Evolutionary conservation across 352 stramenopile species (phyloP).

Genomic region (Phytophthora constricta): DNA sequence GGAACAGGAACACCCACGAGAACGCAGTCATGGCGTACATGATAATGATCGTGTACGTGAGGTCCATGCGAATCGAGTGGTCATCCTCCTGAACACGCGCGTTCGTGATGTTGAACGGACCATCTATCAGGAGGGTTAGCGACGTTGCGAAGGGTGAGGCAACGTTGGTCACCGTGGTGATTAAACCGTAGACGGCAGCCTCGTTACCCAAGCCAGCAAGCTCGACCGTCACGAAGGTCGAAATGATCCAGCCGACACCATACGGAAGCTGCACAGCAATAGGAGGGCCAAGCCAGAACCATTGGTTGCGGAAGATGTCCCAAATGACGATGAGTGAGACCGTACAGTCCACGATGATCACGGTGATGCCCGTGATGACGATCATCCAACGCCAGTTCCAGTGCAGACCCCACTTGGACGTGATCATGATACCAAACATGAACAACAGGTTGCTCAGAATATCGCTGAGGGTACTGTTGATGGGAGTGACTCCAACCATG

Average conservation of each 20-base stretch:
- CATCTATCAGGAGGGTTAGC: conserved; percentile 39
- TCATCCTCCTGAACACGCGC: conserved; percentile 45
- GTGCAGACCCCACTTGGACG: conserved; percentile 45
- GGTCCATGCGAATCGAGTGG: conserved; percentile 36
- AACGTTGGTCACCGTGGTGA: conserved; percentile 51
- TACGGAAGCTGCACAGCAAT: conserved; percentile 42
- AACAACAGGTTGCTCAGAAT: conserved; percentile 47
- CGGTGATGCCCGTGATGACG: conserved; percentile 33
- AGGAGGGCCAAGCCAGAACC: conserved; percentile 44
- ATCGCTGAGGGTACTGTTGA: conserved; percentile 42
- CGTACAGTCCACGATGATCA: conserved; percentile 30
- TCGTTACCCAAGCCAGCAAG: conserved; percentile 52
- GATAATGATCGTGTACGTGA: conserved; percentile 44
- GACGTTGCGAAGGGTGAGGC: conserved; percentile 40
- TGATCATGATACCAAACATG: conserved; percentile 30
- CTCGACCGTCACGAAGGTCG: conserved; percentile 48
- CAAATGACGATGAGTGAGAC: conserved; percentile 46
- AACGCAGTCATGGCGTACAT: conserved; percentile 44
- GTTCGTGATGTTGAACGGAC: conserved; percentile 42
- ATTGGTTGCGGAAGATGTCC: conserved; percentile 47
- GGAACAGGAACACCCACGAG: conserved; percentile 38
- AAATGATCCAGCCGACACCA: conserved; percentile 46
- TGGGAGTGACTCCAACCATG: conserved; percentile 38
- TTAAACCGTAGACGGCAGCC: conserved; percentile 45
- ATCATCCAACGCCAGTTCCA: conserved; percentile 51